Evolutionary conservation across 75 land plant species (phyloP), one percentile per base, ranked within the genome.

Genomic region (Isoetes taiwanensis): DNA sequence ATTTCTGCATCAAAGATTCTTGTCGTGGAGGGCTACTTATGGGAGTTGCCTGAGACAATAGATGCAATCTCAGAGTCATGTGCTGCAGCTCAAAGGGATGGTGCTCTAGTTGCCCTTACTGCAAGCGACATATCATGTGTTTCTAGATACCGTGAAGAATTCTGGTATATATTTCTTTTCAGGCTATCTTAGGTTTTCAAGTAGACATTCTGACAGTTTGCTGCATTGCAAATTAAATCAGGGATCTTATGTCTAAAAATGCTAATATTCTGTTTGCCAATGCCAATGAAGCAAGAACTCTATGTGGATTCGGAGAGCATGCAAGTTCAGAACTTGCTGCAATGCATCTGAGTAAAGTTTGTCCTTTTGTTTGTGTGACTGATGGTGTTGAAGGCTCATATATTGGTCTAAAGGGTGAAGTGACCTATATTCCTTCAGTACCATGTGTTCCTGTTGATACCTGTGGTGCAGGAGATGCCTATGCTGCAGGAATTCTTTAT

Each of bases 381-480:
- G 97, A 91, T 61, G 97, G 97, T 9, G 80, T 64, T 12, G 61
- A 62, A 28, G 97, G 97, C 17, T 86, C 97, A 0, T 91, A 83
- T 66, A 78, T 91, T 57, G 97, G 84, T 34, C 64, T 83, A 23
- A 76, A 74, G 64, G 97, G 88, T 20, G 84, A 86, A 78, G 80
- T 78, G 23, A 40, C 77, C 21, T 86, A 80, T 32, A 72, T 91
- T 14, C 88, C 88, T 32, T 83, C 97, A 20, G 74, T 84, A 4
- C 80, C 72, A 0, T 86, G 97, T 58, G 54, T 72, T 14, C 95
- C 97, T 1, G 77, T 80, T 4, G 94, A 86, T 60, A 91, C 97
- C 6, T 86, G 95, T 64, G 97, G 97, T 0, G 97, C 97, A n/a
- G 97, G 97, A 2, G 97, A 91, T 70, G 94, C 88, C 1, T 91